Base-by-base conservation (phyloP, 2,329 filamentous ascomycete genomes). In the Xylaria sp. region DNA sequence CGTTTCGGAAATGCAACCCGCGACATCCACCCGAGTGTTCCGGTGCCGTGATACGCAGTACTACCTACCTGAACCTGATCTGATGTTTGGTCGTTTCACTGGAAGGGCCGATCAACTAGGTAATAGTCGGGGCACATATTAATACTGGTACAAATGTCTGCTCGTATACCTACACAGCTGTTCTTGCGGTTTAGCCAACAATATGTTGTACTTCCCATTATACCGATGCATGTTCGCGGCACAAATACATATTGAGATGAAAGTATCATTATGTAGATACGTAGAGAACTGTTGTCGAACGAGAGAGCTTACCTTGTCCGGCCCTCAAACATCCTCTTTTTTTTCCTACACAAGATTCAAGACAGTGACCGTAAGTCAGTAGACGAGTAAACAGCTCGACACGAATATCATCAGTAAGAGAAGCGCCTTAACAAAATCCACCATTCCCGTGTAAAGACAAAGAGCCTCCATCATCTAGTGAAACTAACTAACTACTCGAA, bases 281-380 rank as follows among this genome's bases (percentile, higher is more conserved):
- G 26, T 17, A 53, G 15, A n/a, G 7, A 23, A 4, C 28, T 28
- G 23, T 51, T 28, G 23, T 26, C 31, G 49, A 53, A n/a, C 28
- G 23, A 49, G 4, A 28, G 23, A 17, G 23, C 26, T 17, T 15
- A 4, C 26, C 17, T 26, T 31, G 26, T n/a, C 36, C 10, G 4
- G 28, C 6, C 6, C n/a, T 38, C 11, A 26, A 60, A 49, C 28
- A 26, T 38, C 11, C 23, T 11, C 10, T 61, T 11, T 49, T 26
- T 40, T 7, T 13, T 36, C 33, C 33, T 51, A 15, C 15, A 28
- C 10, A 26, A 28, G 38, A 44, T 17, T 23, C 26, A 38, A 9
- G 23, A 33, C 54, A 63, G 56, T 23, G 61, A 58, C 5, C 9
- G 56, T 38, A 48, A 38, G 13, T 54, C 13, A 20, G 13, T 48